A percentile compares a stretch with the other conserved stretches of the same genome.
Conservation (phyloP, 192 early-diverging fungal genomes). For the Radiomyces spectabilis region DNA sequence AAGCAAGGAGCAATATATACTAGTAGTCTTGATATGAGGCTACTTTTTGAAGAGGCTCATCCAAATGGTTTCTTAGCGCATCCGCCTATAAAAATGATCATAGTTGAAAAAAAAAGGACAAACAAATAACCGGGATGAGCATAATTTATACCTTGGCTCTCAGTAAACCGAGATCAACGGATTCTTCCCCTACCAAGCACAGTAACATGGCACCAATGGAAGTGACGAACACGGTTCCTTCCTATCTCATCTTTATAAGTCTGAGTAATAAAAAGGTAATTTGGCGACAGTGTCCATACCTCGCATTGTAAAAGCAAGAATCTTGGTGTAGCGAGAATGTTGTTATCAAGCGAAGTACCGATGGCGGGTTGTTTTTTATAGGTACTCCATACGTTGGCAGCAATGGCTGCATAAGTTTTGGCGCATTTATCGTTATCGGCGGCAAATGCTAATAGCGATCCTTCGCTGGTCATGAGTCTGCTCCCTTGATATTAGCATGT, state of each 20-base stretch:
- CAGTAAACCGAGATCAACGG: constrained; percentile 42
- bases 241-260: neutral
- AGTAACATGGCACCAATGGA: constrained; percentile 38
- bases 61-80: constrained; percentile 38
- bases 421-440: constrained; percentile 46
- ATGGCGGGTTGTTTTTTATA: constrained; percentile 31
- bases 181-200: constrained; percentile 41
- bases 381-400: constrained; percentile 53
- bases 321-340: constrained; percentile 6
- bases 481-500: too few species aligned
- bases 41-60: constrained; percentile 23
- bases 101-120: too few species aligned
- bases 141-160: constrained; percentile 38
- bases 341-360: neutral
- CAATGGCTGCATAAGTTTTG: constrained; percentile 48
- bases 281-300: too few species aligned
- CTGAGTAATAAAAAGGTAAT: neutral
- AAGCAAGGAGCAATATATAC: too few species aligned
- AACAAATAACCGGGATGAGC: too few species aligned
- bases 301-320: constrained; percentile 36
- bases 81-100: constrained; percentile 21
- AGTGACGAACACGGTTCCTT: constrained; percentile 12
- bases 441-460: constrained; percentile 47
- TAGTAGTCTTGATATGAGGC: neutral
- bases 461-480: constrained; percentile 50